Evolutionary conservation across 495 filamentous ascomycete genomes (phyloP).

Genomic region (Chlorociboria aeruginascens): DNA sequence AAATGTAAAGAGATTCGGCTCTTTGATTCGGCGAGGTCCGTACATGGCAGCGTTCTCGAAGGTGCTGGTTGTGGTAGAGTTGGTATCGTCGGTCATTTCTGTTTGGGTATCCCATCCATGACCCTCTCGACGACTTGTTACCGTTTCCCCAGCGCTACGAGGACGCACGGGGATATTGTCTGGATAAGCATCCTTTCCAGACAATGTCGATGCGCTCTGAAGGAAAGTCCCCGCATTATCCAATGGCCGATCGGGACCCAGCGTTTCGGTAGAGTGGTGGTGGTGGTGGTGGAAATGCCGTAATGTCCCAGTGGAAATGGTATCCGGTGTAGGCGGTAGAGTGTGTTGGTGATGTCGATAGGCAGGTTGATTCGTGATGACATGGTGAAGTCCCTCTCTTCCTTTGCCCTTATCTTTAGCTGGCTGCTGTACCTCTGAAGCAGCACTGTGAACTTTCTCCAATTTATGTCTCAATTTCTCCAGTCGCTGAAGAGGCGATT

Average conservation of each 20-base stretch:
- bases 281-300: slow-evolving; percentile 22
- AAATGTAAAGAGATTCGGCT: slow-evolving; percentile 16
- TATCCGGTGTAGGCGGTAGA: slow-evolving; percentile 43
- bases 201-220: slow-evolving; percentile 7
- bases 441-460: slow-evolving; percentile 4
- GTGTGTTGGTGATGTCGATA: slow-evolving; percentile 7
- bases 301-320: slow-evolving; percentile 38
- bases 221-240: slow-evolving; percentile 3
- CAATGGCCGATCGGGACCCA: neutral
- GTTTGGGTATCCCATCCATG: slow-evolving; percentile 22
- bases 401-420: slow-evolving; percentile 4
- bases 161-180: slow-evolving; percentile 15
- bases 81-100: slow-evolving; percentile 10
- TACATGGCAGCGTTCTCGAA: neutral
- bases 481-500: slow-evolving; percentile 30
- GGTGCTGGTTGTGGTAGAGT: neutral
- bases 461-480: slow-evolving; percentile 23
- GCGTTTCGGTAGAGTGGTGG: slow-evolving; percentile 27
- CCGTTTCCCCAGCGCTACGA: slow-evolving; percentile 19
- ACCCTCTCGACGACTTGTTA: slow-evolving; percentile 18
- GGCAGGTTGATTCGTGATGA: slow-evolving; percentile 5
- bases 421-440: neutral
- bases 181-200: slow-evolving; percentile 3
- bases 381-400: slow-evolving; percentile 5
- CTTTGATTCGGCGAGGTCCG: slow-evolving; percentile 2